These are phyloP conservation scores for Chlamydomonas reinhardtii DNA, from an alignment of 163 green algal species.

Conservation along the genomic window DNA sequence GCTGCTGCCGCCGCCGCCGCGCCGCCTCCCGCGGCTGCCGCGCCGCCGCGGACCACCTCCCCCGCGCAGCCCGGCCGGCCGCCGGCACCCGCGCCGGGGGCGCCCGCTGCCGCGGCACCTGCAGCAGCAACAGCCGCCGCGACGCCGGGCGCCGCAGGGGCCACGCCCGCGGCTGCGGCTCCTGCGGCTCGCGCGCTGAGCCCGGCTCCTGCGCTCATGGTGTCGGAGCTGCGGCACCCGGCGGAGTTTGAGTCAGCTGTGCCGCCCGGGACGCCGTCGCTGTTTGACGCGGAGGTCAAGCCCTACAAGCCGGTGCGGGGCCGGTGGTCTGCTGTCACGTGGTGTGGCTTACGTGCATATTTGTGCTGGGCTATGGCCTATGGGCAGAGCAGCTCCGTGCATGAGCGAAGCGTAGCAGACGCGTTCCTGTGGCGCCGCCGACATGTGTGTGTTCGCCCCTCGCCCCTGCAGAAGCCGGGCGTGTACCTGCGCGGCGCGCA, in stretches of 20 bases:
- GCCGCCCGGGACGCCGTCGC: conserved; percentile 63
- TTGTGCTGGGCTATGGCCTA: too few species aligned
- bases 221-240: conserved; percentile 39
- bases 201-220: not conserved
- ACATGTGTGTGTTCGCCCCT: not conserved
- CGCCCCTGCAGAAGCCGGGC: conserved; percentile 36
- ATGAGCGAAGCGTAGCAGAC: too few species aligned
- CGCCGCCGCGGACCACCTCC: conserved; percentile 15
- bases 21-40: not conserved
- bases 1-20: not conserved
- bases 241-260: conserved; percentile 57
- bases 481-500: conserved; percentile 44
- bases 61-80: conserved; percentile 21
- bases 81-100: not conserved
- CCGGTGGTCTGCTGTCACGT: not conserved
- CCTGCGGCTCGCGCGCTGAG: conserved; percentile 29
- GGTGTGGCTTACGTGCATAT: too few species aligned
- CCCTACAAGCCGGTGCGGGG: conserved; percentile 56
- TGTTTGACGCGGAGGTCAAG: conserved; percentile 71
- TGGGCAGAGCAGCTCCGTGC: too few species aligned
- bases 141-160: not conserved
- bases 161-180: not conserved
- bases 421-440: too few species aligned
- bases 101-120: not conserved
- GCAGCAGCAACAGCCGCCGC: not conserved